phyloP scores from a whole-genome alignment of 768 basidiomycete species.

The Tylopilus sp. region DNA sequence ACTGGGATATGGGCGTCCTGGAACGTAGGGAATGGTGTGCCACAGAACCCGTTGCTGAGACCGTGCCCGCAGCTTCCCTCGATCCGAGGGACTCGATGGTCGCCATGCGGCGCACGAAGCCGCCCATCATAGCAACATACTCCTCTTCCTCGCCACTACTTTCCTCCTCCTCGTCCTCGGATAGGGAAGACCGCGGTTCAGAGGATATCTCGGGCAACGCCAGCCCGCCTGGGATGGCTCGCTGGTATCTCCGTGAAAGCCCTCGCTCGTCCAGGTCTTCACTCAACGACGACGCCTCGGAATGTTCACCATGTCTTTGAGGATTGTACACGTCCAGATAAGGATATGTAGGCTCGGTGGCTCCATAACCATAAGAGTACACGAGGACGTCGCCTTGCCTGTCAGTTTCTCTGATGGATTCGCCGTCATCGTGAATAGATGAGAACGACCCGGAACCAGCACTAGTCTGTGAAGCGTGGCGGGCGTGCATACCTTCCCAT shows the following conservation, averaged over 20 bases:
- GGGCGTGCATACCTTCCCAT: constrained; percentile 11
- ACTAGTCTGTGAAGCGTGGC: constrained; percentile 5
- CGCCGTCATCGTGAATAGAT: constrained; percentile 8
- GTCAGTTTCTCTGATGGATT: constrained; percentile 11
- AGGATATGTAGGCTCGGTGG: constrained; percentile 24
- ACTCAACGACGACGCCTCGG: constrained; percentile 1
- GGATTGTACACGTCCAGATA: constrained; percentile 33
- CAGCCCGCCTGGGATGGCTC: constrained; percentile 1
- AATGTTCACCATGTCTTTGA: background rate
- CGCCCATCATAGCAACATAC: constrained; percentile 57
- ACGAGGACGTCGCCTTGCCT: constrained; percentile 1
- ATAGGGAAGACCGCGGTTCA: constrained; percentile 13
- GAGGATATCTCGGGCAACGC: constrained; percentile 10
- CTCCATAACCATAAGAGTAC: constrained; percentile 30
- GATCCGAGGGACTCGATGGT: constrained; percentile 79
- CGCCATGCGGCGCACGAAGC: constrained; percentile 69
- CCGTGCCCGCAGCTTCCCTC: constrained; percentile 41
- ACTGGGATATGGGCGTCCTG: constrained; percentile 17
- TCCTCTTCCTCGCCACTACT: constrained; percentile 27
- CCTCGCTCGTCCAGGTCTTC: constrained; percentile 5
- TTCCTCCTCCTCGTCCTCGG: background rate
- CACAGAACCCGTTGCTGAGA: constrained; percentile 30
- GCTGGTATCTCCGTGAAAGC: background rate
- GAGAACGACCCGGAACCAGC: constrained; percentile 1
- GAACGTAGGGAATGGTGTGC: constrained; percentile 27